A percentile compares a stretch with the other conserved stretches of the same genome.
Conservation (phyloP, 2,329 filamentous ascomycete species). For the Pseudopithomyces chartarum region DNA sequence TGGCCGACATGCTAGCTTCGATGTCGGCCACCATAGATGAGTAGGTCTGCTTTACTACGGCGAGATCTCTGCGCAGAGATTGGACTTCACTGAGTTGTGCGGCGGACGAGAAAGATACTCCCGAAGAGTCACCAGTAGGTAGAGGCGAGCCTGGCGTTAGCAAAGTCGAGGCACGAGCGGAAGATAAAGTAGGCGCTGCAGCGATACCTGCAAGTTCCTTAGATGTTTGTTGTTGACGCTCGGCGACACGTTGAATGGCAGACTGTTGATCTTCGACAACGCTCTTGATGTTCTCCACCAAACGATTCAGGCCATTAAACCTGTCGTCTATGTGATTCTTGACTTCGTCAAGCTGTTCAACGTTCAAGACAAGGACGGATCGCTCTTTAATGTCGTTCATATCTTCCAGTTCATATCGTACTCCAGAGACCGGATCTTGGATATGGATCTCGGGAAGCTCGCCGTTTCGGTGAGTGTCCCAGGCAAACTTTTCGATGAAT, state of each 20-base stretch:
- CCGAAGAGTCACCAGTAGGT: slow-evolving; percentile 21
- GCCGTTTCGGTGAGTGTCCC: slow-evolving; percentile 96
- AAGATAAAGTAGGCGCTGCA: slow-evolving; percentile 48
- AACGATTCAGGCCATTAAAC: slow-evolving; percentile 74
- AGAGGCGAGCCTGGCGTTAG: slow-evolving; percentile 36
- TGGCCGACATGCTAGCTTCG: slow-evolving; percentile 80
- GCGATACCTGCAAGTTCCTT: slow-evolving; percentile 79
- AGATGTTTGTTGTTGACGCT: slow-evolving; percentile 85
- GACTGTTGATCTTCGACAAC: slow-evolving; percentile 82
- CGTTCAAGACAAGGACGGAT: slow-evolving; percentile 90
- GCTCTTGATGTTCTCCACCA: slow-evolving; percentile 86
- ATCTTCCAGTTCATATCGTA: slow-evolving; percentile 96
- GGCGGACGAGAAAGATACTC: slow-evolving; percentile 48
- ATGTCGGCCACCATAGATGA: slow-evolving; percentile 89
- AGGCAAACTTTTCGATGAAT: slow-evolving; percentile 98
- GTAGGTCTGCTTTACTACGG: slow-evolving; percentile 90
- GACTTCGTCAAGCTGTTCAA: slow-evolving; percentile 92
- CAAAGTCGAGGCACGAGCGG: slow-evolving; percentile 41
- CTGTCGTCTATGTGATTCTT: slow-evolving; percentile 96
- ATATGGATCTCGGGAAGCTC: slow-evolving; percentile 98
- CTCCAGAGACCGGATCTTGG: slow-evolving; percentile 91
- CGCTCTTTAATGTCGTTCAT: slow-evolving; percentile 91
- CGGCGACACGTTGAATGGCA: slow-evolving; percentile 83
- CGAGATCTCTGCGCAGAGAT: slow-evolving; percentile 82
- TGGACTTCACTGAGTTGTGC: slow-evolving; percentile 79